Conservation (phyloP, 352 stramenopile species). For the Phytopythium mirpurense region DNA sequence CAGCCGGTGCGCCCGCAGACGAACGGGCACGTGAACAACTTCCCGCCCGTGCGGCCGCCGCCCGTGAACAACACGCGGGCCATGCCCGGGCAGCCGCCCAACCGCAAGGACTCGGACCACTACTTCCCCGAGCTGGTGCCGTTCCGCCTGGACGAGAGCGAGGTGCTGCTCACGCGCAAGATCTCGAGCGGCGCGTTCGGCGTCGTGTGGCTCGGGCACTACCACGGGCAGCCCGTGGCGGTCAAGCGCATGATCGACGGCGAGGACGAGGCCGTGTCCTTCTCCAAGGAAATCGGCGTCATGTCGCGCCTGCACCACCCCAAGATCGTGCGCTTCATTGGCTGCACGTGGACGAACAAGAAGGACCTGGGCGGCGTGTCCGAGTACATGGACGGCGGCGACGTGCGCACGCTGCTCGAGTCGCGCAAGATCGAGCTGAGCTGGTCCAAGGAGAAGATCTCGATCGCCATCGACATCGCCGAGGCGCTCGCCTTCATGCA, state of each 20-base stretch:
- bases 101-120: constrained; percentile 26
- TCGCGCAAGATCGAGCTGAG: constrained; percentile 76
- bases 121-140: constrained; percentile 67
- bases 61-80: background rate
- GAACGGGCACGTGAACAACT: background rate
- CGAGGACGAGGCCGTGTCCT: constrained; percentile 67
- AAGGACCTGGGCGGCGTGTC: constrained; percentile 75
- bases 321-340: constrained; percentile 85
- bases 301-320: constrained; percentile 78
- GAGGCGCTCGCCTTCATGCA: constrained; percentile 83
- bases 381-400: constrained; percentile 85
- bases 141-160: constrained; percentile 78
- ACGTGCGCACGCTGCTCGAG: constrained; percentile 79
- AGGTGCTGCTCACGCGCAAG: constrained; percentile 78
- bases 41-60: constrained; percentile 5
- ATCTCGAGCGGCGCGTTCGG: constrained; percentile 79
- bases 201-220: constrained; percentile 83
- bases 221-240: constrained; percentile 78
- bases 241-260: constrained; percentile 87
- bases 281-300: constrained; percentile 76
- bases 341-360: constrained; percentile 75
- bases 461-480: constrained; percentile 78
- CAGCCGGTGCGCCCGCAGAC: constrained; percentile 2
- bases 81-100: background rate
- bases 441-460: constrained; percentile 81